Evolutionary conservation across 2,329 filamentous ascomycete species (phyloP), one percentile per base, ranked within the genome.

Genomic region (Aureobasidium leucospermi): DNA sequence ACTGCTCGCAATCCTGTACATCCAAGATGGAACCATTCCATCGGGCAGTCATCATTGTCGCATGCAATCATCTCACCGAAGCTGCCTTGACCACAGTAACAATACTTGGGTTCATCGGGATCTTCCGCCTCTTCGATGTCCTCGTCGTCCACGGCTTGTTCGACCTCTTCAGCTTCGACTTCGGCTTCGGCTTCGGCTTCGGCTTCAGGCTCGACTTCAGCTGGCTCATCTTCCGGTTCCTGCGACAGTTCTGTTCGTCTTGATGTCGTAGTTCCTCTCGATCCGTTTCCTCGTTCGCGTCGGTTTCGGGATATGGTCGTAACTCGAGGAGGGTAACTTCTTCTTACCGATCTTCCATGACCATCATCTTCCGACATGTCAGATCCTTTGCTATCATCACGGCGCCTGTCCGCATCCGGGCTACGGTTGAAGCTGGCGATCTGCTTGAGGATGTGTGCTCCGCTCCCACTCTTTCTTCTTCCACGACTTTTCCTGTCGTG

Each of bases 1-100:
- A 84, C 80, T 65, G 81, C 79, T 45, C 79, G 82, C 66, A 87
- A 73, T 19, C 82, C 81, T 55, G 85, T 82, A 65, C 84, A 87
- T 42, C 79, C 81, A 70, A 85, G 78, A 75, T 87, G 84, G 70
- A 87, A 87, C 84, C 84, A 87, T 68, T 87, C 83, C 63, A 82
- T 80, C 11, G 80, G 78, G 71, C 84, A 87, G 60, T 78, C 75
- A 39, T 84, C 81, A 67, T 86, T 86, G 69, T 87, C 84, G 67
- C 84, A 87, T 11, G 82, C 84, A 42, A 87, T 81, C 84, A 87
- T 87, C 67, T 85, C 82, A 16, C 84, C 84, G 67, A 85, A 85
- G 63, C 79, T 83, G 39, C 85, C 83, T 63, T 82, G 81, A 52
- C 83, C 82, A 67, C 84, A 87, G 64, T 84, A 85, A 71, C 84